Evolutionary conservation across 805 yeast species (phyloP).

Genomic region (Suhomyces canberraensis): DNA sequence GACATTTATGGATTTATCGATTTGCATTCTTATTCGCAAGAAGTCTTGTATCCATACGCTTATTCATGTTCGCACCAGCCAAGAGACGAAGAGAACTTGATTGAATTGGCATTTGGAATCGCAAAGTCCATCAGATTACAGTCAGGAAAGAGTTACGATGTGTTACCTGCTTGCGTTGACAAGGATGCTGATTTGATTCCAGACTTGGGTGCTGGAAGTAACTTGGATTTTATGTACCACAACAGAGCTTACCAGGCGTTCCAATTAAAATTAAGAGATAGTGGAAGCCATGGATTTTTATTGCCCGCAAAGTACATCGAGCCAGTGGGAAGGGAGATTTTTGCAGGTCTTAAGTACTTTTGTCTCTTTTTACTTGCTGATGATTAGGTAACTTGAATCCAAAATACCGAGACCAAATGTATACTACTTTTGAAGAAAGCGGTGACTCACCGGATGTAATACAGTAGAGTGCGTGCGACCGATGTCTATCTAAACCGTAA

Average conservation of each 20-base stretch:
- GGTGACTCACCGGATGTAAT: too few relatives aligned
- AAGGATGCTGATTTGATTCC: slow-evolving; percentile 72
- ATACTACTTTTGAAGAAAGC: too few relatives aligned
- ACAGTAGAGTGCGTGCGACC: neutral
- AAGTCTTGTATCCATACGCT: slow-evolving; percentile 78
- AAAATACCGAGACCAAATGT: too few relatives aligned
- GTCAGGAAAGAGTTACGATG: slow-evolving; percentile 64
- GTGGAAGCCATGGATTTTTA: slow-evolving; percentile 80
- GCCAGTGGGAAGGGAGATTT: slow-evolving; percentile 77
- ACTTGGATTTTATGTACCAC: slow-evolving; percentile 81
- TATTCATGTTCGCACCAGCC: slow-evolving; percentile 72
- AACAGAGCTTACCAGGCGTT: slow-evolving; percentile 80
- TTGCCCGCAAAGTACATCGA: slow-evolving; percentile 65
- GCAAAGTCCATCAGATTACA: slow-evolving; percentile 66
- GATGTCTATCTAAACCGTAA: neutral
- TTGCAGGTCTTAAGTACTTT: slow-evolving; percentile 66
- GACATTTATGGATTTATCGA: slow-evolving; percentile 75
- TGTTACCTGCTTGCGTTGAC: slow-evolving; percentile 75
- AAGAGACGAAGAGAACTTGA: slow-evolving; percentile 73
- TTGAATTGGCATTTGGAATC: slow-evolving; percentile 79
- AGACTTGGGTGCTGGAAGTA: slow-evolving; percentile 74
- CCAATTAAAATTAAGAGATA: slow-evolving; percentile 76
- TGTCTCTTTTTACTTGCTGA: slow-evolving; percentile 30
- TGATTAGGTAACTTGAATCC: slow-evolving; percentile 2
- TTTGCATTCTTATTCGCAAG: slow-evolving; percentile 83